A percentile compares a stretch with the other conserved stretches of the same genome.
Conservation (phyloP, 768 basidiomycete genomes). For the Lanmaoa rubissima region DNA sequence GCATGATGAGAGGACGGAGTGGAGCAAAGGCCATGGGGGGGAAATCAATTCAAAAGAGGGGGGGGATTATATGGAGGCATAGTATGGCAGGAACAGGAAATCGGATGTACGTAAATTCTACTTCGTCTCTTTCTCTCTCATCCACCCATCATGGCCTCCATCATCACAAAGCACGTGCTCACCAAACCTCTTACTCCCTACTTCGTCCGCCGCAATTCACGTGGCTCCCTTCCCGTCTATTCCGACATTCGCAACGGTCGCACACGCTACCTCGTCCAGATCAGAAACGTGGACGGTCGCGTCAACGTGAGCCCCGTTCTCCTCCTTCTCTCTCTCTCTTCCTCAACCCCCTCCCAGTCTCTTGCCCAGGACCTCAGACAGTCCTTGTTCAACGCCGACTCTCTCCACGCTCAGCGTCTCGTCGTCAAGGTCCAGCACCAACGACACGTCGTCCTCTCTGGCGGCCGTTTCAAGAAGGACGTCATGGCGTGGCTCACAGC, state of each 20-base stretch:
- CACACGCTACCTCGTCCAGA: slow-evolving; percentile 54
- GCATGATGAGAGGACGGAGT: not conserved
- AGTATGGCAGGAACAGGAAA: too few relatives aligned
- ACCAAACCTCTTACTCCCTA: slow-evolving; percentile 33
- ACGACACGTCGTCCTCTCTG: slow-evolving; percentile 56
- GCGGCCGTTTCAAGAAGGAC: slow-evolving; percentile 61
- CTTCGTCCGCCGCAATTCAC: slow-evolving; percentile 63
- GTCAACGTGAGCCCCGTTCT: slow-evolving; percentile 42
- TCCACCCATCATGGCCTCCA: slow-evolving; percentile 4
- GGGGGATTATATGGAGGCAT: not conserved
- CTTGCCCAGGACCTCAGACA: slow-evolving; percentile 56
- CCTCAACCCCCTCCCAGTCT: slow-evolving; percentile 36
- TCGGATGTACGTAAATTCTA: too few relatives aligned
- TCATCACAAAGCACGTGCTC: slow-evolving; percentile 20
- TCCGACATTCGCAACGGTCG: slow-evolving; percentile 65
- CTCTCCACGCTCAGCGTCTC: slow-evolving; percentile 48
- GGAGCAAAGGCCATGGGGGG: not conserved
- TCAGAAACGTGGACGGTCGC: slow-evolving; percentile 71
- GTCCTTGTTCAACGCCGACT: slow-evolving; percentile 48
- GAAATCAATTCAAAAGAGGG: too few relatives aligned
- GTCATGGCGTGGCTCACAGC: slow-evolving; percentile 61
- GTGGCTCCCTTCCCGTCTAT: slow-evolving; percentile 72
- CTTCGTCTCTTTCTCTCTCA: too few relatives aligned
- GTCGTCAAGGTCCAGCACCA: slow-evolving; percentile 46
- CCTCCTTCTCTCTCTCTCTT: not conserved